Percentiles rank a stretch among this genome's conserved stretches.
Conservation (phyloP, 768 basidiomycete genomes). For the Boletales sp. region DNA sequence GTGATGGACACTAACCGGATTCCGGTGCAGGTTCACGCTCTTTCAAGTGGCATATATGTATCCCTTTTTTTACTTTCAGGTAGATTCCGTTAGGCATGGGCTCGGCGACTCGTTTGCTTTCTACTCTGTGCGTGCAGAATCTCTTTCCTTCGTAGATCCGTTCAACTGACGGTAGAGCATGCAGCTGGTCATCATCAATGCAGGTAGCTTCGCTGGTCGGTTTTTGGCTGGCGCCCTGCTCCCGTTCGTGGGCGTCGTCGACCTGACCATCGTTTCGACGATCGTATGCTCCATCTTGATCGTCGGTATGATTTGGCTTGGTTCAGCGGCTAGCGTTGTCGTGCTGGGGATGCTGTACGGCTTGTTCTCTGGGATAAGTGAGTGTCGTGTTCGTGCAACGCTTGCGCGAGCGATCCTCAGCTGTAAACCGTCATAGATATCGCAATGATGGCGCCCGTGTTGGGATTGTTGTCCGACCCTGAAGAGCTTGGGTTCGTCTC, state of each 20-base stretch:
- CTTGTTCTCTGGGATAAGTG: conserved; percentile 44
- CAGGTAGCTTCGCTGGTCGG: conserved; percentile 46
- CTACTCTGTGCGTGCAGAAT: conserved; percentile 40
- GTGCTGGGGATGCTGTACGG: conserved; percentile 46
- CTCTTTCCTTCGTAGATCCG: neutral
- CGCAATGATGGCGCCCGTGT: conserved; percentile 38
- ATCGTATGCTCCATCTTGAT: conserved; percentile 36
- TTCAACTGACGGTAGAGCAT: conserved; percentile 21
- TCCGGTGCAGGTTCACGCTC: conserved; percentile 14
- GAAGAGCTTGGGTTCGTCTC: conserved; percentile 48
- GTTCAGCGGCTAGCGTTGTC: conserved; percentile 35
- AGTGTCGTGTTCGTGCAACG: conserved; percentile 4
- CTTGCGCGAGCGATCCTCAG: neutral
- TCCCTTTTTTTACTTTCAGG: conserved; percentile 57
- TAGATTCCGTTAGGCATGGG: conserved; percentile 50
- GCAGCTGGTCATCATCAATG: conserved; percentile 44
- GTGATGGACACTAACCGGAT: neutral
- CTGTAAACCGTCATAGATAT: conserved; percentile 27
- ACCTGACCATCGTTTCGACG: conserved; percentile 36
- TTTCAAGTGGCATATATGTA: conserved; percentile 43
- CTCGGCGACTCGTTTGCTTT: conserved; percentile 46
- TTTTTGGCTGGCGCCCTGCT: conserved; percentile 40
- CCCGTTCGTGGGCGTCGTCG: conserved; percentile 40
- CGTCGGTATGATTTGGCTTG: conserved; percentile 44
- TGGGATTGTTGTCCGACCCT: conserved; percentile 43